phyloP scores from a whole-genome alignment of 2,329 filamentous ascomycete genomes.

The Mycocentrospora acerina region DNA sequence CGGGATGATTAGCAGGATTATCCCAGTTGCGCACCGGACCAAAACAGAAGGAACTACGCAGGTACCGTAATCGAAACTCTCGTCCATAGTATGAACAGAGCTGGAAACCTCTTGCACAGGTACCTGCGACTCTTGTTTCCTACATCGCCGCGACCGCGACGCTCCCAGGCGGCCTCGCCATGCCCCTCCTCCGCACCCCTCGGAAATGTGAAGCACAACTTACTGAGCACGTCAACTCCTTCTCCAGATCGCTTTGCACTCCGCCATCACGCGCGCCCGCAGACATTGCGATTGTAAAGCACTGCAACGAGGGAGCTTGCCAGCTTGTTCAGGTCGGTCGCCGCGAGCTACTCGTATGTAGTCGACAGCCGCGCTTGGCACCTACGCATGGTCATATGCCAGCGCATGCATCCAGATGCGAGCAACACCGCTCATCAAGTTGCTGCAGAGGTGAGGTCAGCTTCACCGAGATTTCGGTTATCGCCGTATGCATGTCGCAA shows the following conservation, averaged over 20 bases:
- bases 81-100: no score
- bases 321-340: no score
- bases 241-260: conserved; percentile 72
- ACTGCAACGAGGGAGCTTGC: neutral
- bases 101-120: neutral
- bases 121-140: neutral
- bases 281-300: conserved; percentile 26
- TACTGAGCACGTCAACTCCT: conserved; percentile 93
- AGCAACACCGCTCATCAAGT: no score
- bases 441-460: no score
- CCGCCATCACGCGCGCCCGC: conserved; percentile 42
- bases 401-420: no score
- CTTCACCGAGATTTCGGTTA: no score
- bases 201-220: conserved; percentile 44
- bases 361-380: no score
- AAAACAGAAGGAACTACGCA: neutral
- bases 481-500: no score
- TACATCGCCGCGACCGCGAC: neutral
- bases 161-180: conserved; percentile 1
- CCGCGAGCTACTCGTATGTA: no score
- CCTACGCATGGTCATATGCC: no score
- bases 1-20: conserved; percentile 22
- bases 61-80: neutral
- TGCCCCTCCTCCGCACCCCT: conserved; percentile 9
- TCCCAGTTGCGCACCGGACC: conserved; percentile 4